A percentile compares a stretch with the other conserved stretches of the same genome.
Conservation (phyloP, 805 yeast species). For the Ogataea thermomethanolica region DNA sequence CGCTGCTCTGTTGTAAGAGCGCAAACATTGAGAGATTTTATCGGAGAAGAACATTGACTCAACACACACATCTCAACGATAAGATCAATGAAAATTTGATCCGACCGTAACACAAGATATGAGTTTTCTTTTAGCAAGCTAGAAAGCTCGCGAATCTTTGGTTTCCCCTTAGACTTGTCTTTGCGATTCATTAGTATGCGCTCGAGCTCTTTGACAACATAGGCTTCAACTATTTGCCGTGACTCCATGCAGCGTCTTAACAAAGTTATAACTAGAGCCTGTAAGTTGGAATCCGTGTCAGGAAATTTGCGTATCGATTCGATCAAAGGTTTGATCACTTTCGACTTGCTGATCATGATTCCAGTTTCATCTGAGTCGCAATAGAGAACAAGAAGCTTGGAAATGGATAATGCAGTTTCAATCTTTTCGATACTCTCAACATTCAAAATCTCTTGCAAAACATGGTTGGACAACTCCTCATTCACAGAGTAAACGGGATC, state of each 20-base stretch:
- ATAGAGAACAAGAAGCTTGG: conserved; percentile 53
- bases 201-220: conserved; percentile 50
- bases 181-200: conserved; percentile 34
- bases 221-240: conserved; percentile 41
- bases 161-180: conserved; percentile 9
- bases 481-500: conserved; percentile 23
- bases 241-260: conserved; percentile 72
- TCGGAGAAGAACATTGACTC: conserved; percentile 19
- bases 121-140: conserved; percentile 48
- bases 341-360: conserved; percentile 41
- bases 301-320: conserved; percentile 37
- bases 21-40: conserved; percentile 19
- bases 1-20: conserved; percentile 24
- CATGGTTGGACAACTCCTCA: conserved; percentile 20
- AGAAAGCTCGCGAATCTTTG: conserved; percentile 42
- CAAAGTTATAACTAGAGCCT: conserved; percentile 49
- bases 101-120: conserved; percentile 41
- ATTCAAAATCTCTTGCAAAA: conserved; percentile 44
- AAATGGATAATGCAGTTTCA: conserved; percentile 48
- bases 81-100: conserved; percentile 22
- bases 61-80: conserved; percentile 21
- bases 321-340: conserved; percentile 46
- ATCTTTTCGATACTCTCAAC: conserved; percentile 40
- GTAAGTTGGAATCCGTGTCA: conserved; percentile 37
- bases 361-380: conserved; percentile 44